These are phyloP conservation scores for Solanum chiquidenum DNA, from an alignment of 257 asterid species.

Conservation along the genomic window DNA sequence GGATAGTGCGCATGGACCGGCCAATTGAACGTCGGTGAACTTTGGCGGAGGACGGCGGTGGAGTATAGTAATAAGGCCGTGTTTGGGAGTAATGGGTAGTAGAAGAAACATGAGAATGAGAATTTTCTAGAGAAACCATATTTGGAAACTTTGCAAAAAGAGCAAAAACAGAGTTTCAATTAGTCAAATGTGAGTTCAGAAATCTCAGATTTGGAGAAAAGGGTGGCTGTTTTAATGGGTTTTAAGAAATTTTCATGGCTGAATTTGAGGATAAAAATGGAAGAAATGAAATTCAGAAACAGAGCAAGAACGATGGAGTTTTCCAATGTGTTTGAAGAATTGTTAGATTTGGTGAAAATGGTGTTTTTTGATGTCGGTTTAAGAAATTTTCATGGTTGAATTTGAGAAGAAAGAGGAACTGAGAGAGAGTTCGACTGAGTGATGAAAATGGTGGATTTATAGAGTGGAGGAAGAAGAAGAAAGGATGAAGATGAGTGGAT, in stretches of 20 bases:
- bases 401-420: not conserved
- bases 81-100: not conserved
- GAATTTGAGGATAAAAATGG: not conserved
- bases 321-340: not conserved
- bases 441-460: conserved; percentile 10
- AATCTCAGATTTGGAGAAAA: not conserved
- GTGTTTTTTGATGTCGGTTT: not conserved
- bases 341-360: not conserved
- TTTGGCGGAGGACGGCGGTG: conserved; percentile 15
- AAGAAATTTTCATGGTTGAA: not conserved
- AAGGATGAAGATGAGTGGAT: not conserved
- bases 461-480: not conserved
- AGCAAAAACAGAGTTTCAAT: not conserved
- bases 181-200: not conserved
- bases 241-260: not conserved
- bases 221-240: not conserved
- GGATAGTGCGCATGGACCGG: conserved; percentile 46
- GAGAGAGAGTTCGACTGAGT: not conserved
- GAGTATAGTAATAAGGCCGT: conserved; percentile 23
- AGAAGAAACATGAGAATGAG: conserved; percentile 8
- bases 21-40: conserved; percentile 22
- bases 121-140: conserved; percentile 30
- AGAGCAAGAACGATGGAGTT: not conserved
- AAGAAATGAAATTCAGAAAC: not conserved
- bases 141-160: not conserved